Conservation (phyloP, 805 yeast species). For the Cyberlindnera misumaiensis region DNA sequence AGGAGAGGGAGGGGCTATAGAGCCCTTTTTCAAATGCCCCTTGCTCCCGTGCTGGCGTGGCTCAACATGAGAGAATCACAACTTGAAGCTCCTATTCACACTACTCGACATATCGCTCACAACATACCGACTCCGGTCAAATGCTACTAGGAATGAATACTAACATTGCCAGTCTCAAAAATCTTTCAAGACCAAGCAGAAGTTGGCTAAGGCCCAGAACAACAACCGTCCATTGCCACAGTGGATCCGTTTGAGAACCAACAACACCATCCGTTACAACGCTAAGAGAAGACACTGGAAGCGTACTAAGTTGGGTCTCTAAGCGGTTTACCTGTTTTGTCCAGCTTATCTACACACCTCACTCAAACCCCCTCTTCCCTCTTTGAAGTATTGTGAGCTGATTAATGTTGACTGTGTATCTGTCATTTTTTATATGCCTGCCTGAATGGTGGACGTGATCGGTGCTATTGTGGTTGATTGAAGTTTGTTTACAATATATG, state of each 20-base stretch:
- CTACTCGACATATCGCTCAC: no score
- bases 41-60: no score
- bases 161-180: conserved; percentile 67
- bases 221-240: conserved; percentile 99
- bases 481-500: conserved; percentile 7
- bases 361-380: conserved; percentile 4
- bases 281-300: conserved; percentile 99
- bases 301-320: conserved; percentile 97
- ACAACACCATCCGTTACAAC: conserved; percentile 96
- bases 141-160: conserved; percentile 5
- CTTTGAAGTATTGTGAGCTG: background rate
- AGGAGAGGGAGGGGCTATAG: no score
- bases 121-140: no score
- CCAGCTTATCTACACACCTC: conserved; percentile 5
- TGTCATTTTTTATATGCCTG: background rate
- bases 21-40: no score
- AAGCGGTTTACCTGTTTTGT: conserved; percentile 31
- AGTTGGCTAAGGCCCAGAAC: conserved; percentile 97
- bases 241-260: conserved; percentile 98
- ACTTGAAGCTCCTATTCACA: no score
- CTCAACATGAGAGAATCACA: no score
- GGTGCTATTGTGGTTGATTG: conserved; percentile 1
- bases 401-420: background rate
- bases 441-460: conserved; percentile 2
- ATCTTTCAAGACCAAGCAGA: conserved; percentile 95